Evolutionary conservation across 495 filamentous ascomycete species (phyloP), one percentile per base, ranked within the genome.

Genomic region (Aspergillus homomorphus): DNA sequence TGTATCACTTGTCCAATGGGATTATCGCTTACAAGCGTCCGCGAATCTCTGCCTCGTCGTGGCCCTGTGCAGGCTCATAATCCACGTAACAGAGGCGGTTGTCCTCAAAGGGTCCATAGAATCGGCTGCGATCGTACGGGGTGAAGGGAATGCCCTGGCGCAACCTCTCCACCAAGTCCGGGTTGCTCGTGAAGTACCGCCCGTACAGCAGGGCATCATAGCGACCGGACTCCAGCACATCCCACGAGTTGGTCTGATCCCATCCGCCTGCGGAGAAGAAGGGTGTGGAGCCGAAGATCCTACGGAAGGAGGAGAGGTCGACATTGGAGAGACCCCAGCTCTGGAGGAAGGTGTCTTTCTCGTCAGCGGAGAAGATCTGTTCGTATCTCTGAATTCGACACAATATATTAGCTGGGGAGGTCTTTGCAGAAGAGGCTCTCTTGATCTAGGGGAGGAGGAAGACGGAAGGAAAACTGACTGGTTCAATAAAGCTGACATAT

Each of bases 401-500:
- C 45, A 53, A 41, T 49, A 21, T 16, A 33, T 15, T 38, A 45
- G 46, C 26, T 30, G 19, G 4, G 45, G 21, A 49, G n/a, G n/a
- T n/a, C n/a, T n/a, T n/a, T n/a, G n/a, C n/a, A n/a, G n/a, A n/a
- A n/a, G n/a, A n/a, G n/a, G n/a, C n/a, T n/a, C n/a, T n/a, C n/a
- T 55, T 19, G 51, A 1, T 21, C 3, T 15, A 51, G 3, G 1
- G 19, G 18, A 42, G 18, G 30, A 15, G 41, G 50, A 1, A 23
- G 18, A 45, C 14, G 8, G 24, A 21, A 18, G 8, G 24, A 21
- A 18, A 21, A 67, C 72, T 58, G 65, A 78, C 75, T 52, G 80
- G 77, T 64, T 83, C 80, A 53, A 82, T 72, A 58, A 83, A 79
- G 63, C 74, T 77, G 41, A 82, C 76, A 57, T 81, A 82, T 14